Conservation (phyloP, 176 grass and related monocot genomes). For the Avena atlantica region DNA sequence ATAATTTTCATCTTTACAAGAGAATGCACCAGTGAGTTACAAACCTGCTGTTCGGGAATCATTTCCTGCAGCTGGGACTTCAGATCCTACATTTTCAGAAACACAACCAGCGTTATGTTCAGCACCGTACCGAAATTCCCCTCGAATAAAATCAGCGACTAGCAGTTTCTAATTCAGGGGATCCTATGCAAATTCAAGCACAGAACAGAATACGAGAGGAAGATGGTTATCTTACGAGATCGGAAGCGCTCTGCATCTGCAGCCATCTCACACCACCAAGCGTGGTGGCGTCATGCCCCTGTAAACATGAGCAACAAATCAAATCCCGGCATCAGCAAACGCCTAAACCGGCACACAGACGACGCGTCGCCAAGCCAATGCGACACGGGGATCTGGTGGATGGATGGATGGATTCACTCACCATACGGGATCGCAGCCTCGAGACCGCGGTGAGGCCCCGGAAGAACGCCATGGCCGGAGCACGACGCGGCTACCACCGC, state of each 20-base stretch:
- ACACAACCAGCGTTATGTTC: constrained; percentile 25
- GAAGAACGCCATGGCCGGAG: constrained; percentile 75
- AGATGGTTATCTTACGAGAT: constrained; percentile 63
- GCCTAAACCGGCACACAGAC: not conserved
- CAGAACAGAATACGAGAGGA: not conserved
- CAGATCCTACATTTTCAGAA: constrained; percentile 79
- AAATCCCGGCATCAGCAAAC: not conserved
- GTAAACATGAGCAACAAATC: constrained; percentile 12
- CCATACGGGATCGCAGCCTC: constrained; percentile 72
- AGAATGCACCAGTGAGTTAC: not conserved
- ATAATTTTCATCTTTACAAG: constrained; percentile 22
- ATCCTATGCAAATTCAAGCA: not conserved
- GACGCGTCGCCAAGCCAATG: not conserved
- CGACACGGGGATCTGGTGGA: not conserved
- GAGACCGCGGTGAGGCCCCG: constrained; percentile 64
- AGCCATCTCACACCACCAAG: constrained; percentile 92
- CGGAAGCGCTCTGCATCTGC: constrained; percentile 83
- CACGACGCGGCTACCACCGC: constrained; percentile 46
- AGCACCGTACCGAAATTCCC: not conserved
- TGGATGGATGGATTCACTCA: constrained; percentile 41
- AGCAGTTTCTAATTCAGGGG: not conserved
- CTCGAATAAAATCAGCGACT: not conserved
- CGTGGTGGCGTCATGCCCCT: constrained; percentile 77
- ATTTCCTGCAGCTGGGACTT: constrained; percentile 91
- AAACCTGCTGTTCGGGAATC: constrained; percentile 98